phyloP scores from a whole-genome alignment of 176 grass and related monocot genomes.

The Alloteropsis semialata region DNA sequence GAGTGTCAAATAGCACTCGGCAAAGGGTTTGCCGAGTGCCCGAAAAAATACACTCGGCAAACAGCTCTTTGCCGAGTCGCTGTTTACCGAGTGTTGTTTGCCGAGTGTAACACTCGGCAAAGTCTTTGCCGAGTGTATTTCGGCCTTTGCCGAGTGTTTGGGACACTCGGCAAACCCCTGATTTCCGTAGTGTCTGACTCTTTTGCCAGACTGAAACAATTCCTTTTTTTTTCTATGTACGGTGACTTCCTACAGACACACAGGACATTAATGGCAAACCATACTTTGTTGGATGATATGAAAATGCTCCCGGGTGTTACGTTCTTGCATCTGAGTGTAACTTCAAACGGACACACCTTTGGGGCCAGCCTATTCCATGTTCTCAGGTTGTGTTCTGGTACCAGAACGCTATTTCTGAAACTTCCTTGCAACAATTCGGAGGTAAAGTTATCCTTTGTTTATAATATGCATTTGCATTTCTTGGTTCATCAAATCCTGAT shows the following conservation, averaged over 20 bases:
- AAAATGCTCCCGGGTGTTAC: constrained; percentile 10
- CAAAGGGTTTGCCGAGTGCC: too few relatives aligned
- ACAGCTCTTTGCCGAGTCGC: too few relatives aligned
- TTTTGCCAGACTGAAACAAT: neutral
- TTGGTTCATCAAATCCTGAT: too few relatives aligned
- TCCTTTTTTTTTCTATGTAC: neutral
- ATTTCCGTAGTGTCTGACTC: too few relatives aligned
- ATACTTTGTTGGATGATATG: constrained; percentile 18
- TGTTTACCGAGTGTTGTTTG: too few relatives aligned
- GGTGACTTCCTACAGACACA: neutral
- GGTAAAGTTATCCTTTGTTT: neutral
- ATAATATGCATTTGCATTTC: neutral
- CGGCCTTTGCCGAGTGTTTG: too few relatives aligned
- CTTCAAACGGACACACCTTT: neutral
- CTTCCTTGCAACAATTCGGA: neutral
- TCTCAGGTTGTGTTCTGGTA: neutral
- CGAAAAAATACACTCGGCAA: too few relatives aligned
- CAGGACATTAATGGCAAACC: neutral
- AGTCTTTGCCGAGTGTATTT: too few relatives aligned
- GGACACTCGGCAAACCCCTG: too few relatives aligned
- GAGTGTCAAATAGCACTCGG: too few relatives aligned
- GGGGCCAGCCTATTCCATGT: neutral
- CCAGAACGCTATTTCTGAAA: neutral
- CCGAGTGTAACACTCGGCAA: too few relatives aligned
- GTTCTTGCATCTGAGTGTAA: neutral